These are phyloP conservation scores for Solanum commersonii DNA, from an alignment of 257 asterid species.

Conservation along the genomic window DNA sequence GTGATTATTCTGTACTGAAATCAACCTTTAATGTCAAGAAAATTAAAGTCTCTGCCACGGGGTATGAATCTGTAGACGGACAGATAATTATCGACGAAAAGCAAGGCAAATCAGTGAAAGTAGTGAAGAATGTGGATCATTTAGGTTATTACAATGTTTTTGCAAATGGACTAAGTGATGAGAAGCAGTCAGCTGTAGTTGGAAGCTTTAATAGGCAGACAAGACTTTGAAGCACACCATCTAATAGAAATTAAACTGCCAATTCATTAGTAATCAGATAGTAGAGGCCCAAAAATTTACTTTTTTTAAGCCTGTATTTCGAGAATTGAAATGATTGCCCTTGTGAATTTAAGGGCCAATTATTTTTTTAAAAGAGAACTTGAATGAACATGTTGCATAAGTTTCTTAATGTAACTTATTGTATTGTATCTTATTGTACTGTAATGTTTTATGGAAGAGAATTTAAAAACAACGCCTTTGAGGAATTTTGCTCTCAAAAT, in stretches of 20 bases:
- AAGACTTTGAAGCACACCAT: slow-evolving; percentile 18
- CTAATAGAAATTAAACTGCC: not conserved
- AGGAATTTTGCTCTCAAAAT: no score
- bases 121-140: slow-evolving; percentile 41
- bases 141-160: slow-evolving; percentile 30
- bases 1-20: slow-evolving; percentile 27
- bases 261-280: not conserved
- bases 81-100: slow-evolving; percentile 16
- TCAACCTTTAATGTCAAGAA: slow-evolving; percentile 19
- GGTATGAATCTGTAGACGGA: slow-evolving; percentile 59
- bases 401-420: not conserved
- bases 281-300: not conserved
- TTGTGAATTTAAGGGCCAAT: not conserved
- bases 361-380: not conserved
- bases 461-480: no score
- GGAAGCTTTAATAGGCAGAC: slow-evolving; percentile 65
- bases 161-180: slow-evolving; percentile 38
- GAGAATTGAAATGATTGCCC: not conserved
- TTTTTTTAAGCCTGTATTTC: not conserved
- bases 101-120: slow-evolving; percentile 38
- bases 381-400: not conserved
- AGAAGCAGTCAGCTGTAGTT: slow-evolving; percentile 53
- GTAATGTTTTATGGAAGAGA: no score
- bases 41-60: slow-evolving; percentile 33
- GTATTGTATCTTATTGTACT: no score